Evolutionary conservation across 2,329 filamentous ascomycete genomes (phyloP), one percentile per base, ranked within the genome.

Genomic region (Exserohilum turcica): DNA sequence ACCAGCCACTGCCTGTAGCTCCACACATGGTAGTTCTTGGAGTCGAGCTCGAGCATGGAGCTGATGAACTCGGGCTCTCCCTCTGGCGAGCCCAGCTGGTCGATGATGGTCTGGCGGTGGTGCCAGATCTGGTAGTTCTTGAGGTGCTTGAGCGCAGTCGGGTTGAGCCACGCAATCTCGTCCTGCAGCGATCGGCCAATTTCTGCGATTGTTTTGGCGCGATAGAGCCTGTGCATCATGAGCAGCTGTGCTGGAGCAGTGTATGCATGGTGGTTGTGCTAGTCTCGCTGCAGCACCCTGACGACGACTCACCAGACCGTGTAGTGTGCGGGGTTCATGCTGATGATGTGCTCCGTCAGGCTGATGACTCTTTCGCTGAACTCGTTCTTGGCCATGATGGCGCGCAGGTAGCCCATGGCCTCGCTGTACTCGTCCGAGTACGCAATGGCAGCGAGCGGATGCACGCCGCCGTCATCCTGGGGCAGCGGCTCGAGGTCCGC

Each of bases 111-210:
- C 80, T 86, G 72, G 63, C 82, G 73, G 77, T 87, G 78, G 84
- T 90, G 76, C 84, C 94, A 99, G 74, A 99, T 99, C 77, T 99
- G 94, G 78, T 99, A 99, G 78, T 97, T 99, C 76, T 99, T 99
- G 68, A 95, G 86, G 73, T 96, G 88, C 52, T 85, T 81, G 46
- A 96, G 80, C 9, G 93, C 90, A 24, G 94, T 86, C 9, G 85
- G 80, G 75, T 97, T 95, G 45, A 99, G 81, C 92, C 93, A 99
- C 37, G 80, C 78, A 40, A 97, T 81, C 75, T 99, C 94, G 54
- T 87, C 82, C 2, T 80, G 76, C 38, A 94, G 79, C 48, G 86
- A 78, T 42, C 87, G 81, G 42, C 83, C 75, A 21, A 96, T 80
- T 3, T 84, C 81, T 59, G 88, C 83, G 43, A 97, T 77, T 47